These are phyloP conservation scores for Daldinia sp. DNA, from an alignment of 2,329 filamentous ascomycete genomes.

Conservation along the genomic window DNA sequence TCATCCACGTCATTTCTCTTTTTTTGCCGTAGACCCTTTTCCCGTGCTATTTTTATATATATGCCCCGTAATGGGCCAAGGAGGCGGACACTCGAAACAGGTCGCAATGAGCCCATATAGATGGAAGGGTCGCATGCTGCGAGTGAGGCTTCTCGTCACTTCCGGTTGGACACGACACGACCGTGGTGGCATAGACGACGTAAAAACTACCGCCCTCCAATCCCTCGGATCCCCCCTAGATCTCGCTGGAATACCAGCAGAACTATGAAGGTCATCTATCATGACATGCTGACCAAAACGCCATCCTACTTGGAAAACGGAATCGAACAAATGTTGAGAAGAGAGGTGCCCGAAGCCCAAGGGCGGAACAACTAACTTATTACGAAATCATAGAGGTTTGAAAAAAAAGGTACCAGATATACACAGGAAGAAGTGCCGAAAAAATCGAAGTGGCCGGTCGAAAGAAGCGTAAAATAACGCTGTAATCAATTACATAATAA, in stretches of 20 bases:
- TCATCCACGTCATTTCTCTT: slow-evolving; percentile 33
- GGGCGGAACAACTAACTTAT: slow-evolving; percentile 43
- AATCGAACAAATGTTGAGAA: slow-evolving; percentile 47
- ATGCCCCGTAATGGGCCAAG: slow-evolving; percentile 22
- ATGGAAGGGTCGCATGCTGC: slow-evolving; percentile 1
- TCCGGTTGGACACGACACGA: slow-evolving; percentile 5
- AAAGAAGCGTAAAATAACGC: slow-evolving; percentile 7
- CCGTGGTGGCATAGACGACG: background rate
- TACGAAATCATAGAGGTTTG: slow-evolving; percentile 46
- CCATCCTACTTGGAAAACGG: slow-evolving; percentile 38
- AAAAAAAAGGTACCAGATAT: slow-evolving; percentile 42
- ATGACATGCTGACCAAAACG: slow-evolving; percentile 45
- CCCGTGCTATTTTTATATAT: slow-evolving; percentile 32
- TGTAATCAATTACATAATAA: slow-evolving; percentile 70
- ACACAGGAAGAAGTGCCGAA: slow-evolving; percentile 39
- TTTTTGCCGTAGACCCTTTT: slow-evolving; percentile 23
- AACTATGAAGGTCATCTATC: slow-evolving; percentile 32
- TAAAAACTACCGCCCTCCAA: slow-evolving; percentile 9
- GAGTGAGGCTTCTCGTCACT: slow-evolving; percentile 8
- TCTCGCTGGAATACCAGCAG: slow-evolving; percentile 19
- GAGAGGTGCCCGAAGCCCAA: slow-evolving; percentile 43
- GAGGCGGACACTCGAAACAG: slow-evolving; percentile 16
- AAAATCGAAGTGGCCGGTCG: slow-evolving; percentile 20
- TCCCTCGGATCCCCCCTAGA: slow-evolving; percentile 8
- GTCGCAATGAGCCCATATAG: slow-evolving; percentile 3